Evolutionary conservation across 179 eudicot species (phyloP).

Genomic region (Camellia oleifera): DNA sequence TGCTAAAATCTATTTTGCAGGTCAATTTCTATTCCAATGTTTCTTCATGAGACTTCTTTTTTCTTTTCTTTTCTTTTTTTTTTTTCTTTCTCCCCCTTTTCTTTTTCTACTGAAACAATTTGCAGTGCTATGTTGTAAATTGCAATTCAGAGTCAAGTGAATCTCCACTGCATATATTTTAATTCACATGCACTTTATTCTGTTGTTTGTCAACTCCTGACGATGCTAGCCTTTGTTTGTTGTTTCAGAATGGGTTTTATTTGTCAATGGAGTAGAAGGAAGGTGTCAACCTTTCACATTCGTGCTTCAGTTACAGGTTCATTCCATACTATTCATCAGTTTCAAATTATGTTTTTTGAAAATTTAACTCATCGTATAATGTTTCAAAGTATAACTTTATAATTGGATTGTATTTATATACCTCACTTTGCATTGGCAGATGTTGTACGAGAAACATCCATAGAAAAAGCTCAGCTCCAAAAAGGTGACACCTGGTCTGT

Average conservation of each 20-base stretch:
- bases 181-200: neutral
- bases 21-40: neutral
- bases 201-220: neutral
- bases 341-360: neutral
- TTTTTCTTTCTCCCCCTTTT: too few species aligned
- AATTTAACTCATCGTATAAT: neutral
- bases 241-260: constrained; percentile 42
- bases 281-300: constrained; percentile 25
- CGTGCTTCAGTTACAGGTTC: constrained; percentile 53
- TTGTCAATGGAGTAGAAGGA: constrained; percentile 31
- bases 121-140: neutral
- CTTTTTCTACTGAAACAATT: neutral
- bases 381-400: neutral
- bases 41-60: neutral
- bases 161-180: neutral
- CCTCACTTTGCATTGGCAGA: constrained; percentile 24
- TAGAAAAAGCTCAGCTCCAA: constrained; percentile 41
- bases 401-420: neutral
- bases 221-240: neutral
- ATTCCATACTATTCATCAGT: constrained; percentile 13
- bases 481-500: constrained; percentile 91
- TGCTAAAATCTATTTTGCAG: neutral
- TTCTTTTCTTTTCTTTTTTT: neutral
- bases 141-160: neutral
- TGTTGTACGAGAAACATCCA: constrained; percentile 28